Evolutionary conservation across 2,329 filamentous ascomycete genomes (phyloP).

Genomic region (Colletotrichum orbiculare): DNA sequence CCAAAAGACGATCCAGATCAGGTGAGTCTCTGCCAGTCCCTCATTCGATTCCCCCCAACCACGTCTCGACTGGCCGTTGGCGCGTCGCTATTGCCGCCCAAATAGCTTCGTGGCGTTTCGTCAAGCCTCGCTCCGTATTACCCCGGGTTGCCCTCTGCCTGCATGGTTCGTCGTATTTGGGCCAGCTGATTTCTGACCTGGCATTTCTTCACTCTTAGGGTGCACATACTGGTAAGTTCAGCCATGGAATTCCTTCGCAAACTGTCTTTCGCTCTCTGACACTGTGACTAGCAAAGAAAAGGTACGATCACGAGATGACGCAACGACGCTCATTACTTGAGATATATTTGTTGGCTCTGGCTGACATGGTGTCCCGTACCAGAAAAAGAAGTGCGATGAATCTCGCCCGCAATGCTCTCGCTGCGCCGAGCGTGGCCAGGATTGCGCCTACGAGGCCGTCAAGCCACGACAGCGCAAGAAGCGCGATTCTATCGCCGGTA

Average conservation of each 20-base stretch:
- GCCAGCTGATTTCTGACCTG: constrained; percentile 40
- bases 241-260: neutral
- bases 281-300: constrained; percentile 61
- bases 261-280: constrained; percentile 9
- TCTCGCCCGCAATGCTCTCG: constrained; percentile 61
- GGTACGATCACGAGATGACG: constrained; percentile 48
- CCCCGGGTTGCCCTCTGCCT: constrained; percentile 8
- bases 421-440: constrained; percentile 59
- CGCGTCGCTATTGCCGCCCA: constrained; percentile 27
- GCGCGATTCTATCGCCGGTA: constrained; percentile 40
- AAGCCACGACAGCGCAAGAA: constrained; percentile 52
- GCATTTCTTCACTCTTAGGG: constrained; percentile 48
- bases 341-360: no score
- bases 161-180: constrained; percentile 14
- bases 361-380: constrained; percentile 6
- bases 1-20: constrained; percentile 69
- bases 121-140: constrained; percentile 10
- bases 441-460: constrained; percentile 63
- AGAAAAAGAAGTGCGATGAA: constrained; percentile 72
- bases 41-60: constrained; percentile 10
- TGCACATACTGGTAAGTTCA: constrained; percentile 63
- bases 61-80: neutral
- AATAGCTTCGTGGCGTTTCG: constrained; percentile 24
- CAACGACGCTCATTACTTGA: neutral
- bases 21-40: constrained; percentile 54